These are phyloP conservation scores for Neurospora sp. DNA, from an alignment of 495 filamentous ascomycete genomes.

Conservation along the genomic window DNA sequence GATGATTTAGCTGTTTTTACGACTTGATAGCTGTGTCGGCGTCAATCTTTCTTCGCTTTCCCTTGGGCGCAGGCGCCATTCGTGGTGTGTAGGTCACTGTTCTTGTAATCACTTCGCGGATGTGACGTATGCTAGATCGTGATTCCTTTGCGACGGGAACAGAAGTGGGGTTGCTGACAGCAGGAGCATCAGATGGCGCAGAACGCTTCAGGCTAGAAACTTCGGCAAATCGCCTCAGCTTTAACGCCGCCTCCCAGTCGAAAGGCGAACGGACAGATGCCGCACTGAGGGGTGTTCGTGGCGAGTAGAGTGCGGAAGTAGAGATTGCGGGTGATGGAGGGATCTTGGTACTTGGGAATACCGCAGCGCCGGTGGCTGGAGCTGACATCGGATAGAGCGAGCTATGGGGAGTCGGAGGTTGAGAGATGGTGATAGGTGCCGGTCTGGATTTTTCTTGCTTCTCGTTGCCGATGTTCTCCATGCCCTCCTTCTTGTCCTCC, in stretches of 20 bases:
- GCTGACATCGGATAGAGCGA: constrained; percentile 45
- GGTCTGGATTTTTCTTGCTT: constrained; percentile 15
- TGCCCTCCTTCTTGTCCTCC: constrained; percentile 12
- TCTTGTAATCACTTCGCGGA: constrained; percentile 62
- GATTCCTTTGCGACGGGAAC: constrained; percentile 30
- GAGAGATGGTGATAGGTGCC: constrained; percentile 20
- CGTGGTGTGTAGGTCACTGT: constrained; percentile 65
- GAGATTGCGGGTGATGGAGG: constrained; percentile 52
- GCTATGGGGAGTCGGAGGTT: constrained; percentile 34
- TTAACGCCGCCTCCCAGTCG: constrained; percentile 51
- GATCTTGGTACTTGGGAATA: constrained; percentile 44
- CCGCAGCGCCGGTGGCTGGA: constrained; percentile 37
- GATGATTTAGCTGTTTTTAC: constrained; percentile 7
- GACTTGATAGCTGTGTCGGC: constrained; percentile 25
- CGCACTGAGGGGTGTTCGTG: constrained; percentile 40
- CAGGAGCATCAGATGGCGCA: constrained; percentile 2
- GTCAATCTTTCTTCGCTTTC: constrained; percentile 63
- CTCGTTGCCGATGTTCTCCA: not conserved
- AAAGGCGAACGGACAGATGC: constrained; percentile 47
- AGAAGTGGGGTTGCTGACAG: not conserved
- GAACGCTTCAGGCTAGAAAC: constrained; percentile 16
- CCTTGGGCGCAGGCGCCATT: constrained; percentile 63
- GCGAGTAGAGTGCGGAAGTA: constrained; percentile 31
- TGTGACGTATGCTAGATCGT: constrained; percentile 41
- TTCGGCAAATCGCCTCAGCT: constrained; percentile 39